Evolutionary conservation across 208 protist genomes (phyloP).

Genomic region (Leishmania tropica): DNA sequence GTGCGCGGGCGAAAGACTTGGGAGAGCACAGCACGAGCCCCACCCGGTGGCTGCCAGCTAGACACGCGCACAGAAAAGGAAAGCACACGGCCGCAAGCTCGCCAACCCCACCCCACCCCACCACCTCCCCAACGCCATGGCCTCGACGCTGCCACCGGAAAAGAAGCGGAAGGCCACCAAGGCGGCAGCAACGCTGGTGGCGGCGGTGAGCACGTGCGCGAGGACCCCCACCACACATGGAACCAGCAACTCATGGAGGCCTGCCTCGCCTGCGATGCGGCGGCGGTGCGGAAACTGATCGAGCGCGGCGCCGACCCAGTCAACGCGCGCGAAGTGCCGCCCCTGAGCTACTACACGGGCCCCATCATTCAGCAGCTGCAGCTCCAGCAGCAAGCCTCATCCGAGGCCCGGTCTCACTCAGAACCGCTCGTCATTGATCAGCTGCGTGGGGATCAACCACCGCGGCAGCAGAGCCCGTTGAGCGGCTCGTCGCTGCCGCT

Average conservation of each 20-base stretch:
- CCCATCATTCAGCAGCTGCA: conserved; percentile 15
- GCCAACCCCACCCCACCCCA: background rate
- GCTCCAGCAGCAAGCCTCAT: background rate
- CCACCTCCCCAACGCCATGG: conserved; percentile 1
- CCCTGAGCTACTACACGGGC: conserved; percentile 32
- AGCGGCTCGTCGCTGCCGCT: background rate
- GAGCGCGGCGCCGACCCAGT: conserved; percentile 67
- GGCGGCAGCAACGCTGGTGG: background rate
- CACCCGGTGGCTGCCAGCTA: background rate
- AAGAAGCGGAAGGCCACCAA: conserved; percentile 11
- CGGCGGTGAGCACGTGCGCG: conserved; percentile 12
- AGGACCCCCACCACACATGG: conserved; percentile 87
- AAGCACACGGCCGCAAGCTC: background rate
- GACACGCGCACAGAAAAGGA: background rate
- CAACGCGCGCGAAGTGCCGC: conserved; percentile 52
- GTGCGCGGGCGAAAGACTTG: background rate
- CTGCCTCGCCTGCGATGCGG: conserved; percentile 47
- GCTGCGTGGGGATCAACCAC: background rate
- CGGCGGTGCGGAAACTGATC: conserved; percentile 39
- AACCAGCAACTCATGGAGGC: conserved; percentile 78
- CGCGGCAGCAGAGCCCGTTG: background rate
- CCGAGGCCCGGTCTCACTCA: background rate
- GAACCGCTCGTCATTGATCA: background rate
- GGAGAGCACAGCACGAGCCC: background rate
- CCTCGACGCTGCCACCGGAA: conserved; percentile 3